Conservation (phyloP, 768 basidiomycete genomes). For the Tylopilus felleus region DNA sequence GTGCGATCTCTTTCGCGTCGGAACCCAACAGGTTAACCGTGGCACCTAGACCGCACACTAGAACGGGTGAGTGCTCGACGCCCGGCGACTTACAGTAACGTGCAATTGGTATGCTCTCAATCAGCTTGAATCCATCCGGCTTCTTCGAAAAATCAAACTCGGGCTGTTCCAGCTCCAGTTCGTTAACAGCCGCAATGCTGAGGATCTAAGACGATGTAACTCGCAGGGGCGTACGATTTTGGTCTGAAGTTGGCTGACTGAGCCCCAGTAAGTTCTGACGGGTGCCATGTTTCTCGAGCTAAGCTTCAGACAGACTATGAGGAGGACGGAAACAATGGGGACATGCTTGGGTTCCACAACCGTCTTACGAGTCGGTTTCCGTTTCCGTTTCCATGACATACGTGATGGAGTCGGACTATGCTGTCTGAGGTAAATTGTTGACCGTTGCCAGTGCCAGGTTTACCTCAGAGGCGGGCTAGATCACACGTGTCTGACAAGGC, state of each 20-base stretch:
- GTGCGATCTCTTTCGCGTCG: slow-evolving; percentile 2
- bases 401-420: no score
- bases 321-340: background rate
- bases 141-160: slow-evolving; percentile 8
- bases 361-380: no score
- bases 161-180: slow-evolving; percentile 7
- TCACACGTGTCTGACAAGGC: no score
- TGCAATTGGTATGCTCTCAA: slow-evolving; percentile 16
- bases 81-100: slow-evolving; percentile 10
- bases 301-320: no score
- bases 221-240: slow-evolving; percentile 8
- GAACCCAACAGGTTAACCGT: slow-evolving; percentile 13
- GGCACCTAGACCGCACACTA: slow-evolving; percentile 3
- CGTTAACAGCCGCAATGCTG: slow-evolving; percentile 15
- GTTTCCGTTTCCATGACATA: no score
- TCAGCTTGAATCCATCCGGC: slow-evolving; percentile 17
- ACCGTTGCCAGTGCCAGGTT: no score
- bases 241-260: slow-evolving; percentile 11
- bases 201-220: slow-evolving; percentile 6
- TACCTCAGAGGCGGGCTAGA: no score
- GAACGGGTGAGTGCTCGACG: background rate
- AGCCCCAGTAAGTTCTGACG: slow-evolving; percentile 16
- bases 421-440: no score
- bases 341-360: no score
- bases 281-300: slow-evolving; percentile 9